Base-by-base conservation (phyloP, 2,329 filamentous ascomycete species). In the Paraphoma sp. region DNA sequence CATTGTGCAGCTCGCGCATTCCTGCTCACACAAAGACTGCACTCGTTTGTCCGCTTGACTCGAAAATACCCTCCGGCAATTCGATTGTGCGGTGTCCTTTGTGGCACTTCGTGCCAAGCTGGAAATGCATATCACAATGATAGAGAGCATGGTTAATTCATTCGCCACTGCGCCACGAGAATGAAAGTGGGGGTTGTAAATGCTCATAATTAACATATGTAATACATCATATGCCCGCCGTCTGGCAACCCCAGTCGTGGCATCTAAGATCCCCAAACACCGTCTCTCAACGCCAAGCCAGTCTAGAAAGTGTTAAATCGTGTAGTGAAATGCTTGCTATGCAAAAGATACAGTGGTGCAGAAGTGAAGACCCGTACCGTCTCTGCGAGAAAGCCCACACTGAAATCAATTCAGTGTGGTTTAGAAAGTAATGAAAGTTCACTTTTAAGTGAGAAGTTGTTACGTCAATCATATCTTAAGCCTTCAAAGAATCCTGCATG, bases 401-500 rank as follows among this genome's bases (percentile, higher is more conserved):
- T 56, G 61, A 57, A 71, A 48, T 62, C 67, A 64, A 67, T 63
- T 54, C 60, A 63, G 62, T 45, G 33, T 38, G 36, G 53, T 61
- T 48, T 48, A 43, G 56, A 45, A 57, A 60, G 56, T 23, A 36
- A 36, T 6, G 33, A 36, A 36, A 56, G 40, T 48, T 50, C 40
- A 43, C 12, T 59, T 45, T 45, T 59, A 62, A 51, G 44, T 48
- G 52, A 33, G 46, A 50, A 31, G 40, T 42, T 11, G 7, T 2
- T 6, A 1, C n/a, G 11, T 12, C 10, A 36, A 31, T n/a, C 14
- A 28, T 36, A n/a, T 28, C 56, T 53, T 72, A 76, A 31, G 66
- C 65, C 64, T 94, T 93, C 58, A 92, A 82, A 14, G 90, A 89
- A 77, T 98, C 94, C 70, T 91, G 87, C 84, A 89, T 92, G 81